Evolutionary conservation across 2,329 filamentous ascomycete species (phyloP).

Genomic region (Zopfia rhizophila): DNA sequence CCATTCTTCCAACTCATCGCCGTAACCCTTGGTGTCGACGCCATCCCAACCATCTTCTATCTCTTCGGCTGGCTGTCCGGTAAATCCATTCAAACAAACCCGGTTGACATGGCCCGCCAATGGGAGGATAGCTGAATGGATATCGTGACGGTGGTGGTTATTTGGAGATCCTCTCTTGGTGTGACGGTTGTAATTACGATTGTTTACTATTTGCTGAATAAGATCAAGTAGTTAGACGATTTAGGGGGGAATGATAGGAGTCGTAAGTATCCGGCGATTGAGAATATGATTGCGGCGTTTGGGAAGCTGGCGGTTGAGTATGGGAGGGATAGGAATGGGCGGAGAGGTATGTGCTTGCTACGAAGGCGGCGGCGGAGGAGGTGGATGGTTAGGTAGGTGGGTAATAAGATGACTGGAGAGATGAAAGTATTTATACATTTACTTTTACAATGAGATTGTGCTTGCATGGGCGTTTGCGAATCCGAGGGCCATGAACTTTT

Average conservation of each 20-base stretch:
- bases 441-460: no score
- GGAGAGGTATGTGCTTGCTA: slow-evolving; percentile 56
- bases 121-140: slow-evolving; percentile 65
- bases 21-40: slow-evolving; percentile 77
- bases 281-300: slow-evolving; percentile 73
- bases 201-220: slow-evolving; percentile 71
- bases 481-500: no score
- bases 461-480: no score
- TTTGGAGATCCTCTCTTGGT: slow-evolving; percentile 74
- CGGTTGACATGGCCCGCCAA: slow-evolving; percentile 52
- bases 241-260: slow-evolving; percentile 71
- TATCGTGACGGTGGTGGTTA: slow-evolving; percentile 72
- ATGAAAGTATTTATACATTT: no score
- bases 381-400: slow-evolving; percentile 58
- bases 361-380: slow-evolving; percentile 58
- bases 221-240: slow-evolving; percentile 67
- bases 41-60: slow-evolving; percentile 77
- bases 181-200: slow-evolving; percentile 73
- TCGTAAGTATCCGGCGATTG: slow-evolving; percentile 70
- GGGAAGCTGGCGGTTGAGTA: slow-evolving; percentile 72
- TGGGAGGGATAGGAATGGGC: slow-evolving; percentile 62
- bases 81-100: slow-evolving; percentile 55
- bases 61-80: slow-evolving; percentile 79
- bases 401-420: no score
- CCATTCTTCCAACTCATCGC: slow-evolving; percentile 78